These are phyloP conservation scores for Claviceps spartinae DNA, from an alignment of 2,329 filamentous ascomycete species.

Conservation along the genomic window DNA sequence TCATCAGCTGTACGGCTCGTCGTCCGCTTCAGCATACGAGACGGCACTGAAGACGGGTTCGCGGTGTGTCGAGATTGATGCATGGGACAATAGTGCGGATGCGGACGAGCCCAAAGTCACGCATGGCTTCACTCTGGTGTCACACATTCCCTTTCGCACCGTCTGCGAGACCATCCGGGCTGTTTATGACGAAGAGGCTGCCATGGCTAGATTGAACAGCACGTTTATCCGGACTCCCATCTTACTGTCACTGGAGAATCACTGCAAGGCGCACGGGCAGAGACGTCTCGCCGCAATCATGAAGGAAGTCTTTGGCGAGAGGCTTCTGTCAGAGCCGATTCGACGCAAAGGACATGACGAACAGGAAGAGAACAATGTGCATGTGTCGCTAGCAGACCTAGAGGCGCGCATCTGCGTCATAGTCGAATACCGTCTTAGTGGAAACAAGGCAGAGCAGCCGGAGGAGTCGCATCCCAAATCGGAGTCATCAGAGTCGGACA, in stretches of 20 bases:
- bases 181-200: constrained; percentile 44
- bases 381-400: constrained; percentile 45
- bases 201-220: constrained; percentile 21
- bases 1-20: constrained; percentile 53
- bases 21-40: constrained; percentile 49
- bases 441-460: constrained; percentile 8
- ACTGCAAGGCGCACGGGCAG: constrained; percentile 47
- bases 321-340: constrained; percentile 44
- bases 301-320: constrained; percentile 46
- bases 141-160: constrained; percentile 47
- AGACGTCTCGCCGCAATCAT: constrained; percentile 50
- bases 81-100: constrained; percentile 52
- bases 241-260: constrained; percentile 54
- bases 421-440: constrained; percentile 50
- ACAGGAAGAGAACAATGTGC: constrained; percentile 34
- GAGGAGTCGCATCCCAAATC: not conserved
- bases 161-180: constrained; percentile 54
- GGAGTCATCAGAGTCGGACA: constrained; percentile 12
- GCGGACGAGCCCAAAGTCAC: constrained; percentile 55
- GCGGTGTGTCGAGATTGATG: constrained; percentile 61
- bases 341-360: constrained; percentile 41
- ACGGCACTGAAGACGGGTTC: constrained; percentile 48
- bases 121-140: constrained; percentile 55
- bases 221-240: constrained; percentile 39
- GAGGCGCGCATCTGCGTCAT: constrained; percentile 52